Evolutionary conservation across 345 rosid species (phyloP).

Genomic region (Hibiscus mutabilis): DNA sequence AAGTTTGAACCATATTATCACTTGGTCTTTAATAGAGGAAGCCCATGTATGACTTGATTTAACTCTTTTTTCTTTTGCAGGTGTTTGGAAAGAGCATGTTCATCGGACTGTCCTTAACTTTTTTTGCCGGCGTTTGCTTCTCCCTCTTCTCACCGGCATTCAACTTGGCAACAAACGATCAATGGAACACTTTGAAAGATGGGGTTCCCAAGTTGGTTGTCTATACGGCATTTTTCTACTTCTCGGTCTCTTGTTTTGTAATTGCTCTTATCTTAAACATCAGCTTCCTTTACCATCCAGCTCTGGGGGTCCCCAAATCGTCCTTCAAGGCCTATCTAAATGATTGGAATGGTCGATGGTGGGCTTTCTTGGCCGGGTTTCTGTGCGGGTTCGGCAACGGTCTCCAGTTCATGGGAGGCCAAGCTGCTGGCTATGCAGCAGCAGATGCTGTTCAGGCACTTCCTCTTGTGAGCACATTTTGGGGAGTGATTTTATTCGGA

Average conservation of each 20-base stretch:
- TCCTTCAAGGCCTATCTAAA: constrained; percentile 55
- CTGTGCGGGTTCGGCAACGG: constrained; percentile 48
- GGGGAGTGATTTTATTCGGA: constrained; percentile 78
- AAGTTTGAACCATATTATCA: neutral
- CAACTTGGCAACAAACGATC: constrained; percentile 82
- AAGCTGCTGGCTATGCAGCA: constrained; percentile 89
- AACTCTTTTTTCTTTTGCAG: constrained; percentile 24
- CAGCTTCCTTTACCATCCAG: constrained; percentile 56
- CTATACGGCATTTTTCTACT: constrained; percentile 66
- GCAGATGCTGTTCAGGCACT: constrained; percentile 94
- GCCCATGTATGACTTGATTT: neutral
- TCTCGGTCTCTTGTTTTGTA: constrained; percentile 56
- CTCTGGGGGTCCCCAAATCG: constrained; percentile 50
- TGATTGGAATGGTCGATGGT: constrained; percentile 78
- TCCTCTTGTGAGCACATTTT: constrained; percentile 85
- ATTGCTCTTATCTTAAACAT: constrained; percentile 52
- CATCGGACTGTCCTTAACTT: constrained; percentile 49
- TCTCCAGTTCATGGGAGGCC: constrained; percentile 85
- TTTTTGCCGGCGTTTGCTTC: constrained; percentile 66
- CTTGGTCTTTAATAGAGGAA: neutral
- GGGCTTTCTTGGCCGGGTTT: constrained; percentile 75
- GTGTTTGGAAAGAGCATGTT: constrained; percentile 58
- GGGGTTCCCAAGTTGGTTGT: constrained; percentile 63
- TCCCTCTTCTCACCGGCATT: constrained; percentile 80
- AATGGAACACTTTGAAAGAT: constrained; percentile 59